Evolutionary conservation across 495 filamentous ascomycete genomes (phyloP), one percentile per base, ranked within the genome.

Genomic region (Penicillium diatomitis): DNA sequence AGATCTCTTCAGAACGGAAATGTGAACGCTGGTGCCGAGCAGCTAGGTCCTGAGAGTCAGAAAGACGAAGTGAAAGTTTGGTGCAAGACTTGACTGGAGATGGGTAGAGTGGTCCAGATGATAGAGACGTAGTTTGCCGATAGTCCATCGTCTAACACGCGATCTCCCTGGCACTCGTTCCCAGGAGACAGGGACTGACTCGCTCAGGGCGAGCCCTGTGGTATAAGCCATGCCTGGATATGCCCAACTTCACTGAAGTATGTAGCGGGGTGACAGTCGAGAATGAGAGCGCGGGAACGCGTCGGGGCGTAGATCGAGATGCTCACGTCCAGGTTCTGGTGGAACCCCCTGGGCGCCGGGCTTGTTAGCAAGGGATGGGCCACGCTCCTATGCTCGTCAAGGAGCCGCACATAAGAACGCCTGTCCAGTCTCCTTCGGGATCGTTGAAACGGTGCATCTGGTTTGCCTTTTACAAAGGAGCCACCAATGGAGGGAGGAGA

Each of bases 191-290:
- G 51, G 63, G 63, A 64, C 57, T 20, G 20, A 20, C 20, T 49
- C 49, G 62, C 66, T 61, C 64, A 65, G 54, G 55, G 60, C 54
- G 52, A 55, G 61, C 59, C 64, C 64, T 63, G 68, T 60, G 45
- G 44, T 48, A 51, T 58, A 63, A 72, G 70, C 70, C 70, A 71
- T 73, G 51, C 64, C 62, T 70, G 53, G 65, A 69, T 73, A 73
- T 73, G 64, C 57, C 63, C 49, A 58, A 70, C 63, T 58, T 73
- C 69, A 69, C 61, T 34, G 50, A 65, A 65, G 62, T 68, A 70
- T 71, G 64, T 51, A 57, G 57, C 54, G 60, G 60, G 60, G 58
- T 63, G 52, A 60, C 52, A 61, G 55, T 47, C 48, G 52, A 46
- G 60, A 63, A 61, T 63, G 57, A 32, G 45, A 44, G 48, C 45